phyloP scores from a whole-genome alignment of 495 filamentous ascomycete genomes.

The Penicillium paxilli region DNA sequence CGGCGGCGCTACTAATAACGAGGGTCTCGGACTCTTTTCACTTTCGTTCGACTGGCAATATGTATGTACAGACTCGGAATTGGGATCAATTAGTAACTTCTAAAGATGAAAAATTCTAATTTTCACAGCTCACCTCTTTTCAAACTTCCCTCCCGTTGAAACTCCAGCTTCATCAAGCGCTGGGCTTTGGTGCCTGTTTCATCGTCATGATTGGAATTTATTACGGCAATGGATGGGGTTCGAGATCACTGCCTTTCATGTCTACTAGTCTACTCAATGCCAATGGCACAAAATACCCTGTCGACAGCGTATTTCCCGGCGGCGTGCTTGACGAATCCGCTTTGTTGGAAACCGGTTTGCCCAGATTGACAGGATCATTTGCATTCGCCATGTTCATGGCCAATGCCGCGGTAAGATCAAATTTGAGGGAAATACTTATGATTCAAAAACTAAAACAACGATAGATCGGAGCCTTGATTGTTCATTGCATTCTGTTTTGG shows the following conservation, averaged over 20 bases:
- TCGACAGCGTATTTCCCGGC: conserved; percentile 28
- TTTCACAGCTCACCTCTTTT: conserved; percentile 28
- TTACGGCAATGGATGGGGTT: conserved; percentile 28
- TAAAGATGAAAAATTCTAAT: too few species aligned
- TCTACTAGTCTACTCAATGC: conserved; percentile 18
- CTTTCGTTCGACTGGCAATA: conserved; percentile 60
- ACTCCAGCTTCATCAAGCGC: conserved; percentile 17
- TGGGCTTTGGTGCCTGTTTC: conserved; percentile 18
- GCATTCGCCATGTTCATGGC: conserved; percentile 32
- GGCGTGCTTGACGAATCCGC: conserved; percentile 35
- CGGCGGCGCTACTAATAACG: conserved; percentile 55
- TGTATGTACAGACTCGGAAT: too few species aligned
- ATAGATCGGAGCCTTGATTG: conserved; percentile 35
- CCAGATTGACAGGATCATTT: conserved; percentile 45
- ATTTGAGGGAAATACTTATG: neutral
- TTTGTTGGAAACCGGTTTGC: conserved; percentile 36
- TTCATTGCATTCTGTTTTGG: conserved; percentile 37
- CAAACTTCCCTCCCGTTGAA: conserved; percentile 36
- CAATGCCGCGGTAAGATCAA: conserved; percentile 30
- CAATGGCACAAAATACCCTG: conserved; percentile 27
- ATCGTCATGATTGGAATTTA: conserved; percentile 27
- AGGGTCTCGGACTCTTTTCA: conserved; percentile 47
- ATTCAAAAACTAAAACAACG: conserved; percentile 2
- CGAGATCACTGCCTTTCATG: conserved; percentile 31
- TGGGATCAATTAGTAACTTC: too few species aligned